phyloP scores from a whole-genome alignment of 495 filamentous ascomycete genomes.

The Cryomyces minteri region DNA sequence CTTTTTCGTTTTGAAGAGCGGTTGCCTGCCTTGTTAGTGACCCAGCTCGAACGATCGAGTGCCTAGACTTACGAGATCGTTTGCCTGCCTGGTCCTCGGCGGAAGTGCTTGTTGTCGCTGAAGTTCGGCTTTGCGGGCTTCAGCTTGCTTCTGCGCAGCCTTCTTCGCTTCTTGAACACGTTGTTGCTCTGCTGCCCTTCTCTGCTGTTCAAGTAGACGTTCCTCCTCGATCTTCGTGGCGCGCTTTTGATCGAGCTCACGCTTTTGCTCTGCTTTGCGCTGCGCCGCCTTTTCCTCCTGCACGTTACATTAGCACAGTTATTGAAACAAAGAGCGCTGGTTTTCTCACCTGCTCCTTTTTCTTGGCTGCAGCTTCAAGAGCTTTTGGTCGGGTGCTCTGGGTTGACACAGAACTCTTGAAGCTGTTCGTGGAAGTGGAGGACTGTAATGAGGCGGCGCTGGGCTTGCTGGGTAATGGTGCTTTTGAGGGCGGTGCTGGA shows the following conservation, averaged over 20 bases:
- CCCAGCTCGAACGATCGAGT: background rate
- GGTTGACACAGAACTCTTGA: slow-evolving; percentile 53
- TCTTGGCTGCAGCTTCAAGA: slow-evolving; percentile 46
- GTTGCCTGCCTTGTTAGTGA: slow-evolving; percentile 12
- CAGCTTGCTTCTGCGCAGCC: slow-evolving; percentile 45
- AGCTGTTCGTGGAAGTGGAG: slow-evolving; percentile 32
- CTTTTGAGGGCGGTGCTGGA: slow-evolving; percentile 1
- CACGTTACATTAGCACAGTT: background rate
- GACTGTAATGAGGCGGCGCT: slow-evolving; percentile 20
- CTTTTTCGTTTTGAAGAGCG: slow-evolving; percentile 24
- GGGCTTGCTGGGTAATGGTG: slow-evolving; percentile 24
- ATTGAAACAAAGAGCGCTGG: background rate
- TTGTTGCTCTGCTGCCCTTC: slow-evolving; percentile 29
- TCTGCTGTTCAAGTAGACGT: slow-evolving; percentile 24
- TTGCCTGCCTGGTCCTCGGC: slow-evolving; percentile 22
- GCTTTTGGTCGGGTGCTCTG: slow-evolving; percentile 37
- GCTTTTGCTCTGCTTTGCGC: slow-evolving; percentile 61
- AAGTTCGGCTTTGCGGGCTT: slow-evolving; percentile 25
- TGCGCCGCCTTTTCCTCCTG: slow-evolving; percentile 58
- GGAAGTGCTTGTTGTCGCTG: slow-evolving; percentile 10
- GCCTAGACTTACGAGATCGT: slow-evolving; percentile 23
- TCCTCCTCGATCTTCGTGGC: slow-evolving; percentile 39
- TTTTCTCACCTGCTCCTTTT: slow-evolving; percentile 41
- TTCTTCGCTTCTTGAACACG: slow-evolving; percentile 43
- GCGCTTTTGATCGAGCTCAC: slow-evolving; percentile 58